Base-by-base conservation (phyloP, 2,329 filamentous ascomycete genomes). In the Xylaria arbuscula region DNA sequence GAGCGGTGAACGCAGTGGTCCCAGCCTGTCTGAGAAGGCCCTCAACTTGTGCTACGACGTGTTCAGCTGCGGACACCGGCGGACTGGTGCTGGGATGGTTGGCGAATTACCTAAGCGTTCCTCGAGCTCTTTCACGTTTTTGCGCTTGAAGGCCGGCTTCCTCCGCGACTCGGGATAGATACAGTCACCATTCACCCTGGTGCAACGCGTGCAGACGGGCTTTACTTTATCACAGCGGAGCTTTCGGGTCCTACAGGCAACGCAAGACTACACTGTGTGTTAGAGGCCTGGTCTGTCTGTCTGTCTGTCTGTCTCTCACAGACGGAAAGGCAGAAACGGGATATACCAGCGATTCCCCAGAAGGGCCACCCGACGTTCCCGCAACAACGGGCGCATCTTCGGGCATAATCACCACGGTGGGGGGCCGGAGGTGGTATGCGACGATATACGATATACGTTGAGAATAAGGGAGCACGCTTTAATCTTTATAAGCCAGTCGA, bases 111-210 rank as follows among this genome's bases (percentile, higher is more conserved):
- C 92, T 77, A 98, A 83, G 76, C 95, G 88, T 72, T 93, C 93
- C 80, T 98, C 95, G 66, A 98, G 83, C 77, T 96, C 91, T 82
- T 92, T 96, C 70, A 97, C 94, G 80, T 97, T 97, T 72, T 92
- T 90, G 76, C 94, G 86, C 83, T 97, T 97, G 22, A 93, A 91
- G 4, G 93, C 92, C 64, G 93, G 93, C 83, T 97, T 97, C 81
- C 93, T 90, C 76, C 94, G 87, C 64, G 94, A 92, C 81, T 97
- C 93, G 69, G 97, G 94, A 79, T 97, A 98, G 64, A 92, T 87
- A 80, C 95, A 98, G 62, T 93, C 90, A 78, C 91, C 89, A 61
- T 89, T 87, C 55, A 94, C 81, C 72, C 92, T 88, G 62, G 88
- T 84, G 79, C 95, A 98, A 22, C 94, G 94, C 50, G 89, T 88